Conservation (phyloP, 2,329 filamentous ascomycete species). For the Ceratocystis cubensis region DNA sequence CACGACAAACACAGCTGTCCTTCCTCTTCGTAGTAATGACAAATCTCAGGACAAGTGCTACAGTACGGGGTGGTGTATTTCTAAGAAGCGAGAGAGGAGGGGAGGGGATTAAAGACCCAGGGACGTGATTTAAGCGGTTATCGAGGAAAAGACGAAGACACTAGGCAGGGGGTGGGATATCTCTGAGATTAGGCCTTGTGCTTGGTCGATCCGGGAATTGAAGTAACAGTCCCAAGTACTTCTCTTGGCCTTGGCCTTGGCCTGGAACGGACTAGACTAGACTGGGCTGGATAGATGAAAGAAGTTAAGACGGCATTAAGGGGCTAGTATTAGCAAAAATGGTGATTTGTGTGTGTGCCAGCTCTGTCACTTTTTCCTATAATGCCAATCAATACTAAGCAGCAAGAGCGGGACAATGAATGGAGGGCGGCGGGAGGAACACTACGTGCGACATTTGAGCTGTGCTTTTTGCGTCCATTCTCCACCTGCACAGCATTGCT, state of each 20-base stretch:
- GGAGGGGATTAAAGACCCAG: background rate
- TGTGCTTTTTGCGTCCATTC: background rate
- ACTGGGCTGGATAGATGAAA: too few relatives aligned
- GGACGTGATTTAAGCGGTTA: background rate
- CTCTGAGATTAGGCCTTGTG: background rate
- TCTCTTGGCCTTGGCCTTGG: too few relatives aligned
- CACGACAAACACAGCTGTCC: too few relatives aligned
- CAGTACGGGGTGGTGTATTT: background rate
- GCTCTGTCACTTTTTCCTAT: background rate
- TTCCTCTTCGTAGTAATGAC: too few relatives aligned
- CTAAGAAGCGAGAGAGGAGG: background rate
- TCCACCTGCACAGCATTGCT: background rate
- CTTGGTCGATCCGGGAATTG: conserved; percentile 2
- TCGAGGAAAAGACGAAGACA: background rate
- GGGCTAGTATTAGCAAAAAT: too few relatives aligned
- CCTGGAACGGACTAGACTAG: too few relatives aligned
- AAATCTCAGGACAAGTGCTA: background rate
- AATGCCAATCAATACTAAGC: background rate
- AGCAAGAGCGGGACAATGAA: background rate
- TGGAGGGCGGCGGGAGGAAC: background rate
- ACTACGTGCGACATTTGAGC: conserved; percentile 1
- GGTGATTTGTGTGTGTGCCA: background rate
- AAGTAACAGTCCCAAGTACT: background rate
- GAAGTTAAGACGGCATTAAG: too few relatives aligned
- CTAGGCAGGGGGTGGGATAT: background rate